Base-by-base conservation (phyloP, 2,329 filamentous ascomycete species). In the Truncatella angustata region DNA sequence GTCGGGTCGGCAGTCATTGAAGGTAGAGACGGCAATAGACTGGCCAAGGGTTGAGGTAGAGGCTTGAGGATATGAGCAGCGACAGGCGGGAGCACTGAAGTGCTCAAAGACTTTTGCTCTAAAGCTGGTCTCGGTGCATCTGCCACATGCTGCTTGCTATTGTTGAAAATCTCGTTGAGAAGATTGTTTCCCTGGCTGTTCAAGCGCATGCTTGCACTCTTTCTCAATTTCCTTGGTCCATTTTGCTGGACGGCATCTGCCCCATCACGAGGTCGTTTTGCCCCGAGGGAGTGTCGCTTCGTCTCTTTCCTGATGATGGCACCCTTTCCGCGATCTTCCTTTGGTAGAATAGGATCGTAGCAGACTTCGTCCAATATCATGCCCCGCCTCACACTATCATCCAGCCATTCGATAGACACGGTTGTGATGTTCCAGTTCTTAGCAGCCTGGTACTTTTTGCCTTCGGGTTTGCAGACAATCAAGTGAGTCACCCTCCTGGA, bases 401-500 rank as follows among this genome's bases (percentile, higher is more conserved):
- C 75, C 34, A 97, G 80, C 94, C 94, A 99, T 64, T 91, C 86
- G 30, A 89, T 69, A 1, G 88, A 86, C 21, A 99, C 91, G 21
- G 91, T 83, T 49, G 84, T 84, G 58, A 96, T 82, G 42, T 80
- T 79, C 92, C 94, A 99, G 60, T 80, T 80, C 59, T 82, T 85
- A n/a, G 93, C 94, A 51, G 91, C 91, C 51, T 84, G 82, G 67
- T 96, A 99, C 69, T 99, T 99, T 55, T 91, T 89, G 20, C 94
- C 93, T 57, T 89, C 82, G 7, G 93, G 85, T 47, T 81, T 82
- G 56, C 82, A 81, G 28, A 90, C 90, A 57, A 99, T 87, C 14
- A 99, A 80, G 69, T 99, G 94, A 2, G 91, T 96, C 58, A 95
- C 90, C 50, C 77, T 79, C 63, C 86, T 90, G 9, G 91, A 96